Percentiles rank a stretch among this genome's conserved stretches.
phyloP scores from a whole-genome alignment of 2,329 filamentous ascomycete genomes.

The Plenodomus biglobosus region DNA sequence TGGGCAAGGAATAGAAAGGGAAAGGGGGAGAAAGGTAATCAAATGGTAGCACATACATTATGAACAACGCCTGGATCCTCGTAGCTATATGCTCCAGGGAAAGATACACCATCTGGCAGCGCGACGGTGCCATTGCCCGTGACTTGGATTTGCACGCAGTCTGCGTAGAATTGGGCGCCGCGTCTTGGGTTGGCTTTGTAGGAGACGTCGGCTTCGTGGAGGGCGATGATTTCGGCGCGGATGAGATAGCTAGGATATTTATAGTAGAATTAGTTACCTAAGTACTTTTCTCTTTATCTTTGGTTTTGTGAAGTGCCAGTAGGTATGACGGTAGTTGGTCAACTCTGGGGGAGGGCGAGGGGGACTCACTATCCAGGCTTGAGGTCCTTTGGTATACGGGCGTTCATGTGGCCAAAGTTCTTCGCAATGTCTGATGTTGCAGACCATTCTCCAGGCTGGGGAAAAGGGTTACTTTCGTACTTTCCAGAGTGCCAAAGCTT shows the following conservation, averaged over 20 bases:
- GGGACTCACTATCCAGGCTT: conserved; percentile 42
- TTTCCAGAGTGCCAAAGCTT: conserved; percentile 46
- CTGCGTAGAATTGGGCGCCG: conserved; percentile 48
- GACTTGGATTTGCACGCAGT: conserved; percentile 48
- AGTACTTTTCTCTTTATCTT: no score
- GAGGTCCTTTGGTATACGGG: conserved; percentile 37
- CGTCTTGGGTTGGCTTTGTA: conserved; percentile 30
- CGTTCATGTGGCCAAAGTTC: conserved; percentile 32
- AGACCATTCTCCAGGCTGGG: conserved; percentile 41
- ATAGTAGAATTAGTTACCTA: no score
- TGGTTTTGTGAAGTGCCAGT: no score
- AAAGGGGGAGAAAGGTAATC: no score
- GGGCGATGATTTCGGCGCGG: conserved; percentile 49
- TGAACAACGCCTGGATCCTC: conserved; percentile 42
- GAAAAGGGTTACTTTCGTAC: conserved; percentile 36
- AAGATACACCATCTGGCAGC: conserved; percentile 47
- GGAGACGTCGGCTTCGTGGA: conserved; percentile 43
- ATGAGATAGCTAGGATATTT: conserved; percentile 38
- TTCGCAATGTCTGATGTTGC: conserved; percentile 28
- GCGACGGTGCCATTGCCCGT: conserved; percentile 31
- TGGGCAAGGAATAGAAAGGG: no score
- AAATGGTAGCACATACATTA: conserved; percentile 27
- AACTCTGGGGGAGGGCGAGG: no score
- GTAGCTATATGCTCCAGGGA: conserved; percentile 47
- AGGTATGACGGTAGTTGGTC: no score